Evolutionary conservation across 495 filamentous ascomycete species (phyloP).

Genomic region (Aspergillus homomorphus): DNA sequence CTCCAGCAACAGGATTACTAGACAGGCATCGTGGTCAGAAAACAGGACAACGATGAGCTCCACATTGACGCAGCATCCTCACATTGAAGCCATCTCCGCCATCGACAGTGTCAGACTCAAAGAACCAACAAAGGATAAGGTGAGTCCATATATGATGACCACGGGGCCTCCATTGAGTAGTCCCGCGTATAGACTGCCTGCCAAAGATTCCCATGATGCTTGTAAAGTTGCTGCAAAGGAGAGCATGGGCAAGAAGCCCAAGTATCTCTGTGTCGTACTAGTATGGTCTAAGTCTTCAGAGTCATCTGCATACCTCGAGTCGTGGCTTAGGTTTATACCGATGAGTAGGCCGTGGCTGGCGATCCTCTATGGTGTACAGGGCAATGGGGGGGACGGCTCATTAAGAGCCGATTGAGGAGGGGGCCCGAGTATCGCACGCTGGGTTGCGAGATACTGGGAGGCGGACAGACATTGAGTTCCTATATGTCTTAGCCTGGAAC

Average conservation of each 20-base stretch:
- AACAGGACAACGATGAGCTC: background rate
- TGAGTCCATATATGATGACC: conserved; percentile 1
- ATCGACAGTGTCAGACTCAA: background rate
- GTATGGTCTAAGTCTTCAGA: background rate
- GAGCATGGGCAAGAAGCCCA: conserved; percentile 5
- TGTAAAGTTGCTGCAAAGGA: conserved; percentile 5
- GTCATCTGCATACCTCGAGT: background rate
- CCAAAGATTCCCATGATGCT: conserved; percentile 6
- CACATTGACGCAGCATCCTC: background rate
- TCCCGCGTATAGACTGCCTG: background rate
- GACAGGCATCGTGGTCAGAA: background rate
- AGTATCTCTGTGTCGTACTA: background rate
- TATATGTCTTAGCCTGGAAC: too few species aligned
- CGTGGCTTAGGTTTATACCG: background rate
- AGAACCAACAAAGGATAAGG: background rate
- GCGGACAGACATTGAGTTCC: too few species aligned
- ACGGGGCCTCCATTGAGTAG: conserved; percentile 4
- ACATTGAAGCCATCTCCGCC: conserved; percentile 9
- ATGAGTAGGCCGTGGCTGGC: background rate
- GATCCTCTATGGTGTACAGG: background rate
- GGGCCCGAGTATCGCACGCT: too few species aligned
- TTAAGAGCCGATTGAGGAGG: too few species aligned
- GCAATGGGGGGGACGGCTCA: too few species aligned
- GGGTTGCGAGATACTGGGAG: too few species aligned
- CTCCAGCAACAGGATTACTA: conserved; percentile 5